phyloP scores from a whole-genome alignment of 371 early-diverging fungal genomes.

The Rhizopus delemar region DNA sequence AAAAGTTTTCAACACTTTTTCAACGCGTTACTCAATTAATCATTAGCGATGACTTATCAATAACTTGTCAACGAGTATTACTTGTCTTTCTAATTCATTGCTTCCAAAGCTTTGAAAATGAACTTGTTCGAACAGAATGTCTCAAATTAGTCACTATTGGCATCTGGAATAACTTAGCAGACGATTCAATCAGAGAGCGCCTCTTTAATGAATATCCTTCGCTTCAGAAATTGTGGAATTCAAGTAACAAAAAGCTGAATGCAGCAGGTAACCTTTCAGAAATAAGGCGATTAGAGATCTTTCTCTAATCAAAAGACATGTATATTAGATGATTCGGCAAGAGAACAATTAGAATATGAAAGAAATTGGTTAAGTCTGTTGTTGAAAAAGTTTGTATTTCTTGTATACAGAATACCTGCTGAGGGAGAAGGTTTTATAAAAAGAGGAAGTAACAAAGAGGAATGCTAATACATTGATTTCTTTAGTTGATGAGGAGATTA shows the following conservation, averaged over 20 bases:
- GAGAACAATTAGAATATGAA: slow-evolving; percentile 55
- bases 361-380: slow-evolving; percentile 60
- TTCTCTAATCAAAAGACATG: slow-evolving; percentile 10
- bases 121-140: slow-evolving; percentile 71
- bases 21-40: slow-evolving; percentile 52
- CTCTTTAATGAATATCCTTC: slow-evolving; percentile 62
- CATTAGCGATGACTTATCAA: slow-evolving; percentile 26
- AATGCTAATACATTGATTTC: neutral
- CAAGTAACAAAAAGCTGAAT: slow-evolving; percentile 52
- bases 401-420: slow-evolving; percentile 57
- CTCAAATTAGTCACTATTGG: slow-evolving; percentile 73
- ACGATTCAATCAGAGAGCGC: slow-evolving; percentile 46
- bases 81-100: slow-evolving; percentile 73
- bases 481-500: slow-evolving; percentile 44
- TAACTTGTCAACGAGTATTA: slow-evolving; percentile 51
- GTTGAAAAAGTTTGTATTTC: slow-evolving; percentile 55
- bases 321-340: slow-evolving; percentile 45
- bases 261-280: slow-evolving; percentile 42
- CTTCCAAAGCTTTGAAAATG: slow-evolving; percentile 82
- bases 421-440: slow-evolving; percentile 43
- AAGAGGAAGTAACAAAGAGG: neutral
- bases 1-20: slow-evolving; percentile 64
- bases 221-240: slow-evolving; percentile 69
- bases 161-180: slow-evolving; percentile 72
- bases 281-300: neutral